Percentiles rank a stretch among this genome's conserved stretches.
These are phyloP conservation scores for Peniophora sp. DNA, from an alignment of 1,284 basidiomycete genomes.

Conservation along the genomic window DNA sequence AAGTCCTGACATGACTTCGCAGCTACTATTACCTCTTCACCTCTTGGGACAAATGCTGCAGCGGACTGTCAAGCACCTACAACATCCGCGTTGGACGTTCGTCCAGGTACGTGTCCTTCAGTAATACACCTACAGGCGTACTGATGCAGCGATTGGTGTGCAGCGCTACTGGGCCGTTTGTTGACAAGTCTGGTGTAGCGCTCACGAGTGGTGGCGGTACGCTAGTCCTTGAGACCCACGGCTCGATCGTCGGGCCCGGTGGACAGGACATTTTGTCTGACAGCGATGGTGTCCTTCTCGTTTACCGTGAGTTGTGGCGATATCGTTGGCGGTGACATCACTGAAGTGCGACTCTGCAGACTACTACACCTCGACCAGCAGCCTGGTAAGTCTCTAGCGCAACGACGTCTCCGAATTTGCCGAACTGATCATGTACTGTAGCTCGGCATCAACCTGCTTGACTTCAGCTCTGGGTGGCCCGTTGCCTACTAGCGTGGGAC, in stretches of 20 bases:
- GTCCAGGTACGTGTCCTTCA: slow-evolving; percentile 22
- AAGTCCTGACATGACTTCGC: slow-evolving; percentile 32
- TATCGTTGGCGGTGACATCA: slow-evolving; percentile 13
- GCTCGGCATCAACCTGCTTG: slow-evolving; percentile 1
- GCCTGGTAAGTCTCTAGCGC: slow-evolving; percentile 9
- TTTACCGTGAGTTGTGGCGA: slow-evolving; percentile 28
- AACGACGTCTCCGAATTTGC: background rate
- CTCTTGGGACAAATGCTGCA: slow-evolving; percentile 50
- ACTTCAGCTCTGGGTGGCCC: background rate
- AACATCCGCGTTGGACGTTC: slow-evolving; percentile 52
- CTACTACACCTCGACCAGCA: slow-evolving; percentile 36
- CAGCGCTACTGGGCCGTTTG: slow-evolving; percentile 35
- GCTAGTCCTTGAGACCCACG: slow-evolving; percentile 40
- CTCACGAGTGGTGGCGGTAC: slow-evolving; percentile 46
- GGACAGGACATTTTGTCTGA: slow-evolving; percentile 33
- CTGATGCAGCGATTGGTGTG: background rate
- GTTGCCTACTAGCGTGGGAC: background rate
- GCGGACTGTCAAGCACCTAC: slow-evolving; percentile 27
- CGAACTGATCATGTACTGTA: background rate
- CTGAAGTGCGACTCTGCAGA: slow-evolving; percentile 23
- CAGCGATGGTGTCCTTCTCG: slow-evolving; percentile 28
- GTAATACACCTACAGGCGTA: background rate
- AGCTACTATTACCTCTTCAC: slow-evolving; percentile 31
- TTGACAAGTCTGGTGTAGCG: slow-evolving; percentile 37
- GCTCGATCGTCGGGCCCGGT: slow-evolving; percentile 36